phyloP scores from a whole-genome alignment of 257 asterid species.

The Plantago ovata region DNA sequence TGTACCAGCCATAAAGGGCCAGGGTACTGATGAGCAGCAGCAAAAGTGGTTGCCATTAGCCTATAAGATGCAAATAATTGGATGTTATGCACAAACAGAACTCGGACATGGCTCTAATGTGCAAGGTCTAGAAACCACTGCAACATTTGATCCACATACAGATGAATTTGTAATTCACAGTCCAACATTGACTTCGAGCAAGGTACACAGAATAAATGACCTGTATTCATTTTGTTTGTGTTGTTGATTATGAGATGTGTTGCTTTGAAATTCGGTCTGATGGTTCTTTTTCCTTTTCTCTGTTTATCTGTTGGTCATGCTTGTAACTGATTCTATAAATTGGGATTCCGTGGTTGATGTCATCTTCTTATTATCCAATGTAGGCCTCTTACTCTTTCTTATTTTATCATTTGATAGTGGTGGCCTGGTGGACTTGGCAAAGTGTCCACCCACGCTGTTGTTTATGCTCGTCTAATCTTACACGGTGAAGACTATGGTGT shows the following conservation, averaged over 20 bases:
- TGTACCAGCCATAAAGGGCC: conserved; percentile 88
- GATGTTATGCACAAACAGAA: conserved; percentile 99
- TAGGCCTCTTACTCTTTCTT: conserved; percentile 11
- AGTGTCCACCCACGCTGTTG: conserved; percentile 87
- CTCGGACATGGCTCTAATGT: conserved; percentile 99
- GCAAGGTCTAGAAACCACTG: conserved; percentile 98
- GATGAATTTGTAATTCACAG: conserved; percentile 93
- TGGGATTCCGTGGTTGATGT: not conserved
- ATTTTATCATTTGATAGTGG: conserved; percentile 50
- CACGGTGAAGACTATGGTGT: conserved; percentile 85
- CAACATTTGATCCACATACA: conserved; percentile 86
- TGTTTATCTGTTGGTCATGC: not conserved
- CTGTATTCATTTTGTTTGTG: conserved; percentile 3
- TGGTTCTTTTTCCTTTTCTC: not conserved
- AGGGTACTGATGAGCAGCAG: conserved; percentile 94
- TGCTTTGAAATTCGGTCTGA: conserved; percentile 4
- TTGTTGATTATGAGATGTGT: conserved; percentile 18
- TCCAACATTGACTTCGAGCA: conserved; percentile 97
- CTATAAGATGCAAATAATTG: conserved; percentile 93
- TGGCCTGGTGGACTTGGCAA: conserved; percentile 99
- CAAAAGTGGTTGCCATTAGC: conserved; percentile 87
- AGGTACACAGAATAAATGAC: conserved; percentile 48
- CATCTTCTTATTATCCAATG: conserved; percentile 4
- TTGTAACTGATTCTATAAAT: not conserved
- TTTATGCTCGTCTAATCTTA: conserved; percentile 81